A percentile compares a stretch with the other conserved stretches of the same genome.
phyloP scores from a whole-genome alignment of 2,329 filamentous ascomycete genomes.

The Lasiodiplodia hormozganensis region DNA sequence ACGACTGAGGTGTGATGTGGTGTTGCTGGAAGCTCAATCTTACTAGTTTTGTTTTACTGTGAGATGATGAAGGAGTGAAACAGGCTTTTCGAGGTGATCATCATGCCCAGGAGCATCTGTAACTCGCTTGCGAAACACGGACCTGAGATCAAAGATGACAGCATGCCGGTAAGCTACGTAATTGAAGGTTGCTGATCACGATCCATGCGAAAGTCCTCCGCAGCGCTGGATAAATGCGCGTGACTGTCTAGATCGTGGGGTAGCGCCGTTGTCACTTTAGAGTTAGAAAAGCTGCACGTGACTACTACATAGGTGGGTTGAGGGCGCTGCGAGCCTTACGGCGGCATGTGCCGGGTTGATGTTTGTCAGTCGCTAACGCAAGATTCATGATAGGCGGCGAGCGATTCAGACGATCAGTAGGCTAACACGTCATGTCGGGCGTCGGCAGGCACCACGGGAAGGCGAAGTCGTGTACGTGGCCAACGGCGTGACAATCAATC shows the following conservation, averaged over 20 bases:
- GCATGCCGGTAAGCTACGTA: neutral
- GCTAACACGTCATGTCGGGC: constrained; percentile 1
- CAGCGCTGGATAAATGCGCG: neutral
- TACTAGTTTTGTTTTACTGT: no score
- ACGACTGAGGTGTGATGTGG: neutral
- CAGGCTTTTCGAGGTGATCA: no score
- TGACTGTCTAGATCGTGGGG: neutral
- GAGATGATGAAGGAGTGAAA: no score
- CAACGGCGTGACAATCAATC: neutral
- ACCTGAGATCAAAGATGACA: neutral
- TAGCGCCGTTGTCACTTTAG: neutral
- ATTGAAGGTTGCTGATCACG: neutral
- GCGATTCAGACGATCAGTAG: constrained; percentile 8
- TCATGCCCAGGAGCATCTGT: no score
- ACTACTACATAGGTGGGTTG: neutral
- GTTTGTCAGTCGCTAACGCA: neutral
- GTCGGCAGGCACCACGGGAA: neutral
- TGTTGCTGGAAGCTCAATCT: no score
- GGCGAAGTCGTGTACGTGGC: neutral
- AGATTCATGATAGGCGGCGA: constrained; percentile 2
- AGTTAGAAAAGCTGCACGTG: neutral
- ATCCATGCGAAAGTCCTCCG: neutral
- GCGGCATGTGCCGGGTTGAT: constrained; percentile 1
- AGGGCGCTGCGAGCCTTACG: neutral
- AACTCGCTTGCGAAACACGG: no score